Evolutionary conservation across 345 rosid species (phyloP).

Genomic region (Citrus hindsii): DNA sequence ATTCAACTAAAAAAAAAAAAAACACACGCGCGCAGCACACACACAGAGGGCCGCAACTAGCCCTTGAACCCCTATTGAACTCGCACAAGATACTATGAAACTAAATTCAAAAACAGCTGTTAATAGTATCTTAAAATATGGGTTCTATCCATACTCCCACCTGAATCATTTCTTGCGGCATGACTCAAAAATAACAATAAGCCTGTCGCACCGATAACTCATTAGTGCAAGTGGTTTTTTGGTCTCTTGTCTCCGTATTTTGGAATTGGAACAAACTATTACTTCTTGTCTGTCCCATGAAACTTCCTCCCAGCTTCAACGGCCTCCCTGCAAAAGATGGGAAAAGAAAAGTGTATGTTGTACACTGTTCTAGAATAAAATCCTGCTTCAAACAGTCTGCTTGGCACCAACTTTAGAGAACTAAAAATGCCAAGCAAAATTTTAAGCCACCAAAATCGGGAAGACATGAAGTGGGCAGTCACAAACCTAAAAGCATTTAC

Average conservation of each 20-base stretch:
- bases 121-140: background rate
- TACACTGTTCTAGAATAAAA: background rate
- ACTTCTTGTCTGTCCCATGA: conserved; percentile 45
- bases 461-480: background rate
- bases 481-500: conserved; percentile 71
- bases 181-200: background rate
- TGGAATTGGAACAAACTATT: conserved; percentile 13
- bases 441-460: background rate
- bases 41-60: background rate
- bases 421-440: background rate
- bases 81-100: background rate
- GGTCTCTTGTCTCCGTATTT: background rate
- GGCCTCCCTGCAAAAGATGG: conserved; percentile 54
- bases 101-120: background rate
- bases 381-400: background rate
- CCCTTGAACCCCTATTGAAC: background rate
- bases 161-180: background rate
- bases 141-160: background rate
- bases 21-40: too few species aligned
- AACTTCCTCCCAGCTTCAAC: conserved; percentile 78
- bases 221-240: background rate
- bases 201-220: background rate
- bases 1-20: background rate
- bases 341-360: background rate
- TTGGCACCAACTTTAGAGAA: background rate